Evolutionary conservation across 176 grass and related monocot species (phyloP), one percentile per base, ranked within the genome.

Genomic region (Saccharum spontaneum): DNA sequence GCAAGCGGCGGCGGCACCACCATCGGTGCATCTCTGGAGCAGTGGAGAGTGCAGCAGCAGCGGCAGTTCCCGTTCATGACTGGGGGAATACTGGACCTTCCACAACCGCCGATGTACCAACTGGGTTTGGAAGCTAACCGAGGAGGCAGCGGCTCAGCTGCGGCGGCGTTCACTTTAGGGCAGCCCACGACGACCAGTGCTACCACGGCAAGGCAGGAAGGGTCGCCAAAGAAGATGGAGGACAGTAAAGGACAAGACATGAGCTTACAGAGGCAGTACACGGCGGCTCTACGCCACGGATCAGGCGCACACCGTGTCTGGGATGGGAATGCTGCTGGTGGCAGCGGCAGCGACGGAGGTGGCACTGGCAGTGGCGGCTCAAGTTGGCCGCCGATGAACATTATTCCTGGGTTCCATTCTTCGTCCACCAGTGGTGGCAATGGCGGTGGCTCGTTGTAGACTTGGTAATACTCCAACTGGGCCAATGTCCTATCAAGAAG

Each of bases 51-150:
- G 46, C 78, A 81, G 33, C 87, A 74, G 65, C 89, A 88, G 34
- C 86, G 87, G 41, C 92, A 91, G 55, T 95, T 93, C 85, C 93
- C 93, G 26, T 92, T 95, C 87, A 41, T 95, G 14, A 26, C 67
- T 43, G 82, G 82, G 30, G 76, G 91, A 24, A 86, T 86, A 9
- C 43, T 88, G 18, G 87, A 78, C 1, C 79, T 90, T 46, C 90
- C 87, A 38, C 76, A 77, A 36, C 62, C 75, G 6, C 73, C 61
- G 52, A 83, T 92, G 87, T 95, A 88, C 84, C 87, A 86, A 52
- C 76, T 91, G 17, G 89, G 86, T 10, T 44, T 93, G 74, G 86
- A 90, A 71, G 88, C 65, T 69, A 78, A 40, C 70, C 77, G 88
- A 78, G 80, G 62, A 18, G 69, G 87, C 30, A 46, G 24, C 13